Evolutionary conservation across 805 yeast species (phyloP).

Genomic region (Starmerella bombicola): DNA sequence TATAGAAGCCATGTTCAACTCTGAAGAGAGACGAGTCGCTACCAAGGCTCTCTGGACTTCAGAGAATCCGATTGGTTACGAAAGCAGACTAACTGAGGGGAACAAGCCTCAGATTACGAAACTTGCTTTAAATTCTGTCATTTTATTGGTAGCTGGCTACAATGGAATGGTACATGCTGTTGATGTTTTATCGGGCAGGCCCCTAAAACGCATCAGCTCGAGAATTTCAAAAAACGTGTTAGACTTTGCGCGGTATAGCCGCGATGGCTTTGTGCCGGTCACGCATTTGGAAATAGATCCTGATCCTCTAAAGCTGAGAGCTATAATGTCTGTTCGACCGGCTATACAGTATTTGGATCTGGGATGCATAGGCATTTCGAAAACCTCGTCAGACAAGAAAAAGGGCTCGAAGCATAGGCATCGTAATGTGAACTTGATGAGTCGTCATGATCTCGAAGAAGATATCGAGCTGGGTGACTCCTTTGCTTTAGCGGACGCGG

Average conservation of each 20-base stretch:
- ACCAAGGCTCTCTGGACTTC: slow-evolving; percentile 8
- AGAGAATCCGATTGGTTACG: slow-evolving; percentile 14
- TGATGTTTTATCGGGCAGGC: slow-evolving; percentile 24
- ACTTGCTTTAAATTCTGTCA: slow-evolving; percentile 26
- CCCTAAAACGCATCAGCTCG: slow-evolving; percentile 24
- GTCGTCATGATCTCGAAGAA: slow-evolving; percentile 18
- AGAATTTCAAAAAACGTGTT: slow-evolving; percentile 23
- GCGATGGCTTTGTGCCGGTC: slow-evolving; percentile 21
- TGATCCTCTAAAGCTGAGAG: slow-evolving; percentile 25
- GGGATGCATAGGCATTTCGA: slow-evolving; percentile 10
- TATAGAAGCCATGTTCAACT: background rate
- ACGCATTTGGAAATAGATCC: slow-evolving; percentile 25
- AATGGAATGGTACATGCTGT: slow-evolving; percentile 24
- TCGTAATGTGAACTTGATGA: background rate
- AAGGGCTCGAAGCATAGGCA: background rate
- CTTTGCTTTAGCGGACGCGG: slow-evolving; percentile 21
- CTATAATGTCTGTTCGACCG: slow-evolving; percentile 23
- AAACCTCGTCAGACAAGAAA: background rate
- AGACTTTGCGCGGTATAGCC: slow-evolving; percentile 18
- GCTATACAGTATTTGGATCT: slow-evolving; percentile 26
- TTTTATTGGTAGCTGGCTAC: slow-evolving; percentile 24
- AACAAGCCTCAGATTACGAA: slow-evolving; percentile 21
- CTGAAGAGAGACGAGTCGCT: slow-evolving; percentile 4
- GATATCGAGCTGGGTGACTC: slow-evolving; percentile 22
- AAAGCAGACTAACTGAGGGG: slow-evolving; percentile 5